Evolutionary conservation across 495 filamentous ascomycete genomes (phyloP).

Genomic region (Tricharina praecox): DNA sequence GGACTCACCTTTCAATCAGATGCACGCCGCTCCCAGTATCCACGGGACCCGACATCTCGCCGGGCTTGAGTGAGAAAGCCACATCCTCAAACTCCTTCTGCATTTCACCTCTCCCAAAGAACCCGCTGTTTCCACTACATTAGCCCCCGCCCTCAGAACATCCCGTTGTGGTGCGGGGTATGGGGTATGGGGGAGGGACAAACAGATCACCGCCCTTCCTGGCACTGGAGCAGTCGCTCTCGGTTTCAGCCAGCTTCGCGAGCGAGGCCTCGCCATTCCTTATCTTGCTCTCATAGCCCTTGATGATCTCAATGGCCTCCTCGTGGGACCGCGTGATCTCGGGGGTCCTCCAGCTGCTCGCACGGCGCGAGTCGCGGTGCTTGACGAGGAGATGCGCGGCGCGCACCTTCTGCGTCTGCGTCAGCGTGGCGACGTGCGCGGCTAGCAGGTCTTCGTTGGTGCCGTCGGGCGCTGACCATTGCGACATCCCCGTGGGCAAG

Average conservation of each 20-base stretch:
- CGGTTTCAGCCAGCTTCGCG: slow-evolving; percentile 65
- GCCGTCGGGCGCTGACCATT: slow-evolving; percentile 79
- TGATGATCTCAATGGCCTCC: slow-evolving; percentile 62
- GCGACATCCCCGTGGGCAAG: slow-evolving; percentile 56
- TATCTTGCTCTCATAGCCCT: slow-evolving; percentile 56
- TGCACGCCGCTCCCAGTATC: slow-evolving; percentile 86
- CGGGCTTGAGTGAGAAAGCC: slow-evolving; percentile 67
- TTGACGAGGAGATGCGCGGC: slow-evolving; percentile 83
- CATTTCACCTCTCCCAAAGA: slow-evolving; percentile 88
- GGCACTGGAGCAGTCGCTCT: slow-evolving; percentile 89
- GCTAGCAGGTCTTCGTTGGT: slow-evolving; percentile 78
- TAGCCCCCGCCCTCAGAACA: no score
- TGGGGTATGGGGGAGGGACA: no score
- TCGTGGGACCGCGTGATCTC: slow-evolving; percentile 75
- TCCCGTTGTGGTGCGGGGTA: no score
- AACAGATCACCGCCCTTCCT: slow-evolving; percentile 83
- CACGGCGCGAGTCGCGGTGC: slow-evolving; percentile 68
- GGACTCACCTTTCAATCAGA: slow-evolving; percentile 68
- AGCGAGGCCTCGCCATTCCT: slow-evolving; percentile 45
- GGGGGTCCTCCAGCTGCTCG: slow-evolving; percentile 78
- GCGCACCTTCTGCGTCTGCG: slow-evolving; percentile 79
- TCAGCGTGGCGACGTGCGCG: slow-evolving; percentile 78
- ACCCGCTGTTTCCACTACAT: no score
- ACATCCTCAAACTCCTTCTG: slow-evolving; percentile 97
- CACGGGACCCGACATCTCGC: slow-evolving; percentile 68